These are phyloP conservation scores for Russula virescens DNA, from an alignment of 768 basidiomycete species.

Conservation along the genomic window DNA sequence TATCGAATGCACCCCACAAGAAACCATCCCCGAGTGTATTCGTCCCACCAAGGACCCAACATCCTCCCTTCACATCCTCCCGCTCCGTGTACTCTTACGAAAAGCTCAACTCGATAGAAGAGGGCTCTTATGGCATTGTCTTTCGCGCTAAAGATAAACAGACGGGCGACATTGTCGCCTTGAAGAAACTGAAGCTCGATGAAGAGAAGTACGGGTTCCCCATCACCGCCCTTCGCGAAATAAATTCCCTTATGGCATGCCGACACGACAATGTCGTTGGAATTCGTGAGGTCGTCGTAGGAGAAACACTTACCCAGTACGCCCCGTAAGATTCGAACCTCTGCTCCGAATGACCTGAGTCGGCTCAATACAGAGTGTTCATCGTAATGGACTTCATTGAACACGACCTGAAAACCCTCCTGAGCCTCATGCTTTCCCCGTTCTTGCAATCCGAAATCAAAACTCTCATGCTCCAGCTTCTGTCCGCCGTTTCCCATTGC, in stretches of 20 bases:
- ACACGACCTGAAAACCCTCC: slow-evolving; percentile 95
- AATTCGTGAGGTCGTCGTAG: slow-evolving; percentile 96
- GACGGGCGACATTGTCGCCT: slow-evolving; percentile 91
- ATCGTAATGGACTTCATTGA: slow-evolving; percentile 99
- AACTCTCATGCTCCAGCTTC: slow-evolving; percentile 87
- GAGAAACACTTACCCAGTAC: slow-evolving; percentile 97
- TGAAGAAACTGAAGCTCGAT: slow-evolving; percentile 97
- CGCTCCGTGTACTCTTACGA: slow-evolving; percentile 95
- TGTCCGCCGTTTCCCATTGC: slow-evolving; percentile 90
- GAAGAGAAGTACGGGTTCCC: slow-evolving; percentile 99
- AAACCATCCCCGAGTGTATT: slow-evolving; percentile 44
- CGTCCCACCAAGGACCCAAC: slow-evolving; percentile 67
- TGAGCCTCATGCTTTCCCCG: slow-evolving; percentile 91
- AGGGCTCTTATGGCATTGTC: slow-evolving; percentile 96
- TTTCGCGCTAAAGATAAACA: slow-evolving; percentile 94
- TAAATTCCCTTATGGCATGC: slow-evolving; percentile 94
- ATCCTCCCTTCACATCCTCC: slow-evolving; percentile 79
- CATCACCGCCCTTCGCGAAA: slow-evolving; percentile 91
- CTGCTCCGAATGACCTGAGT: slow-evolving; percentile 3
- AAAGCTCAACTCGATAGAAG: slow-evolving; percentile 94
- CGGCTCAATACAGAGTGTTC: slow-evolving; percentile 67
- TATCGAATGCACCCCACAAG: slow-evolving; percentile 25
- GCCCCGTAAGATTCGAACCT: slow-evolving; percentile 31
- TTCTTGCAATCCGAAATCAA: slow-evolving; percentile 99
- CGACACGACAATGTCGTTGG: slow-evolving; percentile 94